Evolutionary conservation across 805 yeast genomes (phyloP).

Genomic region (Clavispora phyllophila): DNA sequence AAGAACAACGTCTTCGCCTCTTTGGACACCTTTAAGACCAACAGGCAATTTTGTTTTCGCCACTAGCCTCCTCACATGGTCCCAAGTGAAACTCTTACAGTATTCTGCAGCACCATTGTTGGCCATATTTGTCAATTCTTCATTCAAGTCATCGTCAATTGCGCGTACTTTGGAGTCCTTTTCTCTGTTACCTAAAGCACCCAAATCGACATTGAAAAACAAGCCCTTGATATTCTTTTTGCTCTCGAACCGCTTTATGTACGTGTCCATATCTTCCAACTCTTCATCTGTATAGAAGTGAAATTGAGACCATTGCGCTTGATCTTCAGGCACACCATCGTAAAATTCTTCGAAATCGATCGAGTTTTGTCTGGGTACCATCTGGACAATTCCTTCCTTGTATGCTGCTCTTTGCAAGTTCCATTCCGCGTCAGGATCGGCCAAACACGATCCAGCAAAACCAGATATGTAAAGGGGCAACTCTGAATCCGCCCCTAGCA

Average conservation of each 20-base stretch:
- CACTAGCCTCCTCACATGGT: neutral
- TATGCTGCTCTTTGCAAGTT: slow-evolving; percentile 5
- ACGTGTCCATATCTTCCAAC: neutral
- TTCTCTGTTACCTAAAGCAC: slow-evolving; percentile 4
- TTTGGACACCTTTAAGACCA: slow-evolving; percentile 3
- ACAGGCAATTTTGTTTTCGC: neutral
- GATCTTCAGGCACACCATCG: slow-evolving; percentile 2
- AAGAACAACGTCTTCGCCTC: slow-evolving; percentile 5
- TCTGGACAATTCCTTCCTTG: slow-evolving; percentile 3
- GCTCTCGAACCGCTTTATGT: neutral
- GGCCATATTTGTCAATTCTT: neutral
- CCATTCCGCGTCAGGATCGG: slow-evolving; percentile 3
- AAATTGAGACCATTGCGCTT: slow-evolving; percentile 2
- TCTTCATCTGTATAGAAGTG: slow-evolving; percentile 1
- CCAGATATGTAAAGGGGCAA: slow-evolving; percentile 6
- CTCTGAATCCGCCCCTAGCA: slow-evolving; percentile 2
- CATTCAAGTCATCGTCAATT: slow-evolving; percentile 1
- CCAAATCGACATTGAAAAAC: slow-evolving; percentile 4
- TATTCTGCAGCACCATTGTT: slow-evolving; percentile 1
- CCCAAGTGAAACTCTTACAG: slow-evolving; percentile 2
- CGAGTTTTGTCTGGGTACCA: slow-evolving; percentile 3
- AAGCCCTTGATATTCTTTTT: neutral
- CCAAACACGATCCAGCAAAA: slow-evolving; percentile 3
- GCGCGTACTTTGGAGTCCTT: slow-evolving; percentile 4
- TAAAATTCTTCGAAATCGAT: slow-evolving; percentile 3